phyloP scores from a whole-genome alignment of 208 protist species.

The Trypanosomatidae sp. region DNA sequence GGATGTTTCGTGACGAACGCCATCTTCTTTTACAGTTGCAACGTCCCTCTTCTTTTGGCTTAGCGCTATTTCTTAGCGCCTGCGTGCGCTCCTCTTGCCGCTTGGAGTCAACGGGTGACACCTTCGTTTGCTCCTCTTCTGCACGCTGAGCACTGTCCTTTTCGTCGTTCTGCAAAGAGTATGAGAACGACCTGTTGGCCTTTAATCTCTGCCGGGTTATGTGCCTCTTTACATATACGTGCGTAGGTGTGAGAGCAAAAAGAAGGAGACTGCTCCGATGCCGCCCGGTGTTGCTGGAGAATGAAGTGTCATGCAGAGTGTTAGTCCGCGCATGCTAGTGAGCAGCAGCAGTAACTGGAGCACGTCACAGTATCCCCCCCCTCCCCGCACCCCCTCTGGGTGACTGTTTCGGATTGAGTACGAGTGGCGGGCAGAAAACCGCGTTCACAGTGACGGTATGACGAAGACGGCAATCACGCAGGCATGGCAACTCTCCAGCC shows the following conservation, averaged over 20 bases:
- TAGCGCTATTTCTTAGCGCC: background rate
- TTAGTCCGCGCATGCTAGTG: background rate
- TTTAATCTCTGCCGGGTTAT: background rate
- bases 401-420: background rate
- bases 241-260: background rate
- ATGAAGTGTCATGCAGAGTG: background rate
- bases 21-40: background rate
- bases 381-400: background rate
- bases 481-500: background rate
- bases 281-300: background rate
- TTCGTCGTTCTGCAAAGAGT: background rate
- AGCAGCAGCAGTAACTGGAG: background rate
- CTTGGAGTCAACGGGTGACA: background rate
- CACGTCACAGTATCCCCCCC: background rate
- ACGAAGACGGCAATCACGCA: background rate
- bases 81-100: too few relatives aligned
- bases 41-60: background rate
- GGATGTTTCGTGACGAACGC: background rate
- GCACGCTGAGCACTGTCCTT: background rate
- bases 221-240: background rate
- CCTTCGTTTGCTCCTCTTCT: background rate
- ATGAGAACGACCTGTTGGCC: background rate
- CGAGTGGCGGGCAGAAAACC: background rate
- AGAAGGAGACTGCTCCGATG: background rate
- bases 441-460: background rate